These are phyloP conservation scores for Euryodendron excelsum DNA, from an alignment of 148 eudicot genomes.

Conservation along the genomic window DNA sequence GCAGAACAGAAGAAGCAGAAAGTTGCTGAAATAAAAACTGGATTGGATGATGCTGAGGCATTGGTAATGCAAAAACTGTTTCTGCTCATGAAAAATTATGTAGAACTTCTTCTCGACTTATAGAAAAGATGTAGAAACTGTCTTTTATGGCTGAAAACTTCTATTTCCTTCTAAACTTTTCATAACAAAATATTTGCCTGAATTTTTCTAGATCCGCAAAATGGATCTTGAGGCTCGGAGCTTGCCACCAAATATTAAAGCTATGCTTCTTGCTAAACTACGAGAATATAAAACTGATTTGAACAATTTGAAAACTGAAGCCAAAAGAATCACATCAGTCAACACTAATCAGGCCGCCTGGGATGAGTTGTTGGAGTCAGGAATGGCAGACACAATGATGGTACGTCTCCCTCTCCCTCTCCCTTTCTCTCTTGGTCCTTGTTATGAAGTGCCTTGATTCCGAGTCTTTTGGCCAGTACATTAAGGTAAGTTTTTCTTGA, in stretches of 20 bases:
- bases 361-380: slow-evolving; percentile 62
- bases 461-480: too few relatives aligned
- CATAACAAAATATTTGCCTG: too few relatives aligned
- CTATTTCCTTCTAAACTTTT: too few relatives aligned
- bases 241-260: slow-evolving; percentile 54
- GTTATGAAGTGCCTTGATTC: too few relatives aligned
- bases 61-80: too few relatives aligned
- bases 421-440: too few relatives aligned
- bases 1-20: slow-evolving; percentile 67
- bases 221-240: slow-evolving; percentile 66
- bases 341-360: slow-evolving; percentile 46
- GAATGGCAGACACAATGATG: slow-evolving; percentile 52
- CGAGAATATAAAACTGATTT: slow-evolving; percentile 60
- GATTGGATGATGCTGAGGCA: slow-evolving; percentile 54
- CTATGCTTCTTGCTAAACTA: slow-evolving; percentile 54
- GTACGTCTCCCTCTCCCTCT: too few relatives aligned
- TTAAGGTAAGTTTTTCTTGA: too few relatives aligned
- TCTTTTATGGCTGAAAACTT: too few relatives aligned
- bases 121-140: too few relatives aligned
- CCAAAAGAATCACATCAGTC: slow-evolving; percentile 41
- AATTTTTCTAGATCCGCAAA: slow-evolving; percentile 48
- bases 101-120: too few relatives aligned
- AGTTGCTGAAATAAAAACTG: slow-evolving; percentile 41
- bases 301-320: slow-evolving; percentile 54
- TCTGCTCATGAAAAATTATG: too few relatives aligned